Percentiles rank a stretch among this genome's conserved stretches.
Conservation (phyloP, 169 alveolate genomes). For the Eimeria praecox region DNA sequence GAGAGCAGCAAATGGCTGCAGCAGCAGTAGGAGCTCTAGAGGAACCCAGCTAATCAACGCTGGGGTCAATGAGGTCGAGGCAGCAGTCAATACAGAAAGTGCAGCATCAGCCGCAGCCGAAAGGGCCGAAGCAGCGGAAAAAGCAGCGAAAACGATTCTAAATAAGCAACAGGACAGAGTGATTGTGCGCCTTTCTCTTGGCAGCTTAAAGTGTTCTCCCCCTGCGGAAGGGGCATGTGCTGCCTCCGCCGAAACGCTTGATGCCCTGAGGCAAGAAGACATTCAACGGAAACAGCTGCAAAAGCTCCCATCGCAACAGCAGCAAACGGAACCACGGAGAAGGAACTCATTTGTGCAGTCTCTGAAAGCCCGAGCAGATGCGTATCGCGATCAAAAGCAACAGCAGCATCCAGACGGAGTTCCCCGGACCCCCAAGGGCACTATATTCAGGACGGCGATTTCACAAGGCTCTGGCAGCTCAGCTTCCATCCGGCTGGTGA, state of each 20-base stretch:
- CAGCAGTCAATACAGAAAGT: not conserved
- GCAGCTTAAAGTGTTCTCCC: not conserved
- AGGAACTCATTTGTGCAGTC: not conserved
- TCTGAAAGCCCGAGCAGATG: conserved; percentile 8
- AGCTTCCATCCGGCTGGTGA: not conserved
- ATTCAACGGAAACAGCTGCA: not conserved
- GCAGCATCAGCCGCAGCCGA: not conserved
- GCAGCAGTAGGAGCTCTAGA: conserved; percentile 22
- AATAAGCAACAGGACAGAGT: not conserved
- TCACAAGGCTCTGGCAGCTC: not conserved
- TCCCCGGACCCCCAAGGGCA: conserved; percentile 3
- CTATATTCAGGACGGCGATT: conserved; percentile 39
- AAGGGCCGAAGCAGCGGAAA: not conserved
- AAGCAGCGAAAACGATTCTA: not conserved
- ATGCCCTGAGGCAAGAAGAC: not conserved
- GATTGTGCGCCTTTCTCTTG: conserved; percentile 34
- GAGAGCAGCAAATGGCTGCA: conserved; percentile 11
- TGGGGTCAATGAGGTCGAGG: not conserved
- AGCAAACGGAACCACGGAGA: not conserved
- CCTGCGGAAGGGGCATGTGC: not conserved
- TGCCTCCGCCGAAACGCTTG: not conserved
- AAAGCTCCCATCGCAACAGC: conserved; percentile 17
- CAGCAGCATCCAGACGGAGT: conserved; percentile 45
- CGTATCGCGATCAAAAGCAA: conserved; percentile 5
- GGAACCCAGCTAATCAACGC: not conserved